These are phyloP conservation scores for Theobroma grandiflorum DNA, from an alignment of 441 rosid species.

Conservation along the genomic window DNA sequence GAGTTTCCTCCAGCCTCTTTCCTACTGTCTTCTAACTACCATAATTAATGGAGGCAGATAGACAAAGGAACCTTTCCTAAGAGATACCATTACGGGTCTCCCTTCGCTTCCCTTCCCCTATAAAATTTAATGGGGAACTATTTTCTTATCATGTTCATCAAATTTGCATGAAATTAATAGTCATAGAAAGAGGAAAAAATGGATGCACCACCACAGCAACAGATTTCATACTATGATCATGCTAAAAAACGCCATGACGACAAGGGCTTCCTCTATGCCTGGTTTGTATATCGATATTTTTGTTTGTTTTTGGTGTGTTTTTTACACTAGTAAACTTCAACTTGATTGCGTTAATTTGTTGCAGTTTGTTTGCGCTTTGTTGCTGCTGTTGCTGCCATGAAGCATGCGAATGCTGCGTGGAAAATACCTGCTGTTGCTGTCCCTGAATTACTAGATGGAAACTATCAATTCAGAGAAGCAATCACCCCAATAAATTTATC, in stretches of 20 bases:
- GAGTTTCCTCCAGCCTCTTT: neutral
- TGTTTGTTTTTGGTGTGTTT: neutral
- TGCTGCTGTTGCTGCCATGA: constrained; percentile 57
- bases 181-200: constrained; percentile 26
- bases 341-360: neutral
- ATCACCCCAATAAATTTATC: neutral
- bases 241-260: constrained; percentile 52
- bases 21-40: neutral
- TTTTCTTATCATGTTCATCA: neutral
- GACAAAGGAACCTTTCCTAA: neutral
- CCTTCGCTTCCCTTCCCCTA: neutral
- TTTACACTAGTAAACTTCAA: neutral
- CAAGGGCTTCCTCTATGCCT: constrained; percentile 55
- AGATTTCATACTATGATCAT: constrained; percentile 51
- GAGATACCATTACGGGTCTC: neutral
- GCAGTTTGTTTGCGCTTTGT: constrained; percentile 46
- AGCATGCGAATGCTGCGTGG: constrained; percentile 45
- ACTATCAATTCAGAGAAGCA: neutral
- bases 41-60: neutral
- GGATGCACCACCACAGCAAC: constrained; percentile 49
- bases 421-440: constrained; percentile 36
- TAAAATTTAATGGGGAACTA: neutral
- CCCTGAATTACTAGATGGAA: neutral
- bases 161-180: neutral
- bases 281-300: constrained; percentile 33